Conservation (phyloP, 2,329 filamentous ascomycete genomes). For the Pezicula radicicola region DNA sequence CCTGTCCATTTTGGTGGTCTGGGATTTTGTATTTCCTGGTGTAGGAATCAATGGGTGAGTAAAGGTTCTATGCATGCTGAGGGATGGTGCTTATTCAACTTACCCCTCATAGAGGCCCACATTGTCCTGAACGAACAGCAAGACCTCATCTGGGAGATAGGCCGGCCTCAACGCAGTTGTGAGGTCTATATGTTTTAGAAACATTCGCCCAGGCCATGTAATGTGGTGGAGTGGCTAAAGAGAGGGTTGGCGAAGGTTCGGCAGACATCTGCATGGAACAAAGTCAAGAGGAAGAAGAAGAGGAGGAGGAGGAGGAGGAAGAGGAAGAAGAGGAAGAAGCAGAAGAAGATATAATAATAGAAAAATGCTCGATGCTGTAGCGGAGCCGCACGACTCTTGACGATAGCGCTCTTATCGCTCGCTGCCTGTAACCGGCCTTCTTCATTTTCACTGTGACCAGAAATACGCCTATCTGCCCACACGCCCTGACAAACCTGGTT, state of each 20-base stretch:
- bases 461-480: too few relatives aligned
- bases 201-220: conserved; percentile 73
- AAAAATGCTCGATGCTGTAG: too few relatives aligned
- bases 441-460: too few relatives aligned
- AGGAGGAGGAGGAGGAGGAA: background rate
- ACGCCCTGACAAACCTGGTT: too few relatives aligned
- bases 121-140: conserved; percentile 95
- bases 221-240: conserved; percentile 2
- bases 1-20: conserved; percentile 91
- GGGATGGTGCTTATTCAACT: conserved; percentile 29
- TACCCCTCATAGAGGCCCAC: conserved; percentile 98
- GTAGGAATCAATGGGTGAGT: background rate
- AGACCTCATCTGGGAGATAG: conserved; percentile 87
- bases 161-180: conserved; percentile 93
- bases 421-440: too few relatives aligned
- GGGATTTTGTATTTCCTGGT: conserved; percentile 89
- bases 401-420: too few relatives aligned
- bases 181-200: conserved; percentile 91
- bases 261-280: background rate
- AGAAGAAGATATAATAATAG: too few relatives aligned
- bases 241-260: background rate
- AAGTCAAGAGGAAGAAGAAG: background rate
- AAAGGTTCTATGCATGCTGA: background rate
- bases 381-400: too few relatives aligned
- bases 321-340: background rate